These are phyloP conservation scores for Diaporthe eres DNA, from an alignment of 2,329 filamentous ascomycete genomes.

Conservation along the genomic window DNA sequence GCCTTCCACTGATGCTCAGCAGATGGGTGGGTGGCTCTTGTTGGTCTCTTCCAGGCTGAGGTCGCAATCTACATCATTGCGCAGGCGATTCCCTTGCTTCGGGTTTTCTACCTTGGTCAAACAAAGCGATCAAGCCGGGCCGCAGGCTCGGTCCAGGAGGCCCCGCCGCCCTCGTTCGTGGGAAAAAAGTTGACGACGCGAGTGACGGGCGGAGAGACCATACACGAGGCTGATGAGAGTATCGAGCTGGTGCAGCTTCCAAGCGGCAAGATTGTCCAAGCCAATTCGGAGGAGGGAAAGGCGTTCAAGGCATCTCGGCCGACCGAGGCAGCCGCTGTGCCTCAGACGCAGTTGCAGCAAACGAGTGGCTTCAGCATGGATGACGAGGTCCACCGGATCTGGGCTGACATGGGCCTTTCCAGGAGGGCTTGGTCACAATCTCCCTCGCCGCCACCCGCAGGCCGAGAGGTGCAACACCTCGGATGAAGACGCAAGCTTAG, in stretches of 20 bases:
- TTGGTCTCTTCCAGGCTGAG: conserved; percentile 35
- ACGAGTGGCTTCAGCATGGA: neutral
- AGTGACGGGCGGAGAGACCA: conserved; percentile 1
- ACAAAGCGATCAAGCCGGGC: neutral
- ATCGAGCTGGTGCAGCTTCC: conserved; percentile 37
- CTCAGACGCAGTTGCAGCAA: neutral
- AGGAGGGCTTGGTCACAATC: conserved; percentile 36
- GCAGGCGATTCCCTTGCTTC: conserved; percentile 37
- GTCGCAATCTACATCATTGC: conserved; percentile 37
- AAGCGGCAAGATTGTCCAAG: conserved; percentile 31
- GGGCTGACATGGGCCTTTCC: conserved; percentile 39
- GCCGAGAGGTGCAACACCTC: conserved; percentile 2
- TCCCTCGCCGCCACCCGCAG: conserved; percentile 18
- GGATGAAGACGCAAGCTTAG: neutral
- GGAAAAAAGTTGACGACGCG: conserved; percentile 11
- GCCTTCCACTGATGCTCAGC: neutral
- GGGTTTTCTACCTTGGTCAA: conserved; percentile 20
- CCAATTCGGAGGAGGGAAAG: conserved; percentile 35
- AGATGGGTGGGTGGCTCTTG: conserved; percentile 33
- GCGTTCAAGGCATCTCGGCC: conserved; percentile 2
- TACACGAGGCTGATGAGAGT: conserved; percentile 16
- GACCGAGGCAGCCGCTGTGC: neutral
- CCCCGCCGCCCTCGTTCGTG: neutral
- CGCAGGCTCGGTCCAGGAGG: neutral
- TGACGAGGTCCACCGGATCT: conserved; percentile 32